Percentiles rank a stretch among this genome's conserved stretches.
Conservation (phyloP, 2,329 filamentous ascomycete species). For the Knufia fluminis region DNA sequence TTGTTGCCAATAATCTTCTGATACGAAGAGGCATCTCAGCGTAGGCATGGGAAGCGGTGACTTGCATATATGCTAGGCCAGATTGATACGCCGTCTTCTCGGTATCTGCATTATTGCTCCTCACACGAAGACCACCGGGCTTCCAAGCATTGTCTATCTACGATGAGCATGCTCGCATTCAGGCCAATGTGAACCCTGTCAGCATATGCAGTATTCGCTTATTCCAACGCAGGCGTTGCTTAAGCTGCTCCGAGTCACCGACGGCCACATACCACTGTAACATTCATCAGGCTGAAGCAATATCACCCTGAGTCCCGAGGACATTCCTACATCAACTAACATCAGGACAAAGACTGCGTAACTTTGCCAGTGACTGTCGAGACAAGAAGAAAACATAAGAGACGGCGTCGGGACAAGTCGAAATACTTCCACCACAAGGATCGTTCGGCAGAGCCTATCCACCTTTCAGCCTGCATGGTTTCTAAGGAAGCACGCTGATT, state of each 20-base stretch:
- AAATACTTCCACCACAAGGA: neutral
- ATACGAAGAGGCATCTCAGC: neutral
- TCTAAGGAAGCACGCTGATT: neutral
- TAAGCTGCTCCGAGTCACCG: neutral
- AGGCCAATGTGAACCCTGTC: neutral
- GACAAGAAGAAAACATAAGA: neutral
- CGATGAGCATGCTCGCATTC: neutral
- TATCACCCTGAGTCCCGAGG: too few relatives aligned
- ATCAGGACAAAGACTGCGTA: neutral
- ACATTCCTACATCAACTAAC: neutral
- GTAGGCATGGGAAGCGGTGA: neutral
- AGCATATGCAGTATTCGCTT: neutral
- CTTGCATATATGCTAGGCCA: neutral
- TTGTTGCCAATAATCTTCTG: neutral
- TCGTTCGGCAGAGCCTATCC: neutral
- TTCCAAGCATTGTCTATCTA: neutral
- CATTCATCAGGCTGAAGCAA: neutral
- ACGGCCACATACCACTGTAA: neutral
- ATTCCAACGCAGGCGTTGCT: neutral
- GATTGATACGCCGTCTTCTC: neutral
- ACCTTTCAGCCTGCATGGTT: neutral
- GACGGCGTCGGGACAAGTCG: neutral
- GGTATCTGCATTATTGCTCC: neutral
- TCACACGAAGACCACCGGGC: neutral
- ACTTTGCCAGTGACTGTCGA: neutral